Evolutionary conservation across 2,329 filamentous ascomycete species (phyloP).

Genomic region (Neobulgaria alba): DNA sequence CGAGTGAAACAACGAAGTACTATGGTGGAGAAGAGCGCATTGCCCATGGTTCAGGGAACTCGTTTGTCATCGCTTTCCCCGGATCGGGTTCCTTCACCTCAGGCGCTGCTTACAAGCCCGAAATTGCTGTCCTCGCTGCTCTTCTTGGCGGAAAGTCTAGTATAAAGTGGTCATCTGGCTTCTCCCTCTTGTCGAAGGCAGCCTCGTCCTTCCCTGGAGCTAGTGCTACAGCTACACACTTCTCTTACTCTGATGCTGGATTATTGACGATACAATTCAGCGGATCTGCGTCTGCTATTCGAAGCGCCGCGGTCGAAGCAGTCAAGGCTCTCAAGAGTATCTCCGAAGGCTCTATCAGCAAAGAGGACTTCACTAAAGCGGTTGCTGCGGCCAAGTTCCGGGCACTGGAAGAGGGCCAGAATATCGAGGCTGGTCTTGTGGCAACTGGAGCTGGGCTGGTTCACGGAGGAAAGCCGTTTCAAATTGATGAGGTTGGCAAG

Average conservation of each 20-base stretch:
- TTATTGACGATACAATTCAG: constrained; percentile 76
- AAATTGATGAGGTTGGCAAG: constrained; percentile 73
- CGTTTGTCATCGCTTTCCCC: constrained; percentile 85
- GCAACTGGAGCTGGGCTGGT: constrained; percentile 79
- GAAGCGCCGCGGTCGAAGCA: constrained; percentile 64
- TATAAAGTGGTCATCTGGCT: constrained; percentile 94
- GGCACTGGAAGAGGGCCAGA: constrained; percentile 74
- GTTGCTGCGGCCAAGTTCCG: constrained; percentile 90
- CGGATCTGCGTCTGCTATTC: constrained; percentile 65
- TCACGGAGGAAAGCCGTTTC: constrained; percentile 71
- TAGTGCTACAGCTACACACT: constrained; percentile 64
- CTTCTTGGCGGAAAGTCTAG: constrained; percentile 83
- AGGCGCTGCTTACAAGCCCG: constrained; percentile 72
- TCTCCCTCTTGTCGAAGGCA: constrained; percentile 81
- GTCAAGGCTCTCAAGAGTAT: constrained; percentile 78
- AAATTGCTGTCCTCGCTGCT: constrained; percentile 76
- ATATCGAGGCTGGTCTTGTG: constrained; percentile 67
- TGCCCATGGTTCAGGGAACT: constrained; percentile 66
- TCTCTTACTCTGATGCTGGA: constrained; percentile 88
- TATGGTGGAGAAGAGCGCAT: constrained; percentile 91
- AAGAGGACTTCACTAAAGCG: constrained; percentile 87
- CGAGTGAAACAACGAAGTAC: constrained; percentile 69
- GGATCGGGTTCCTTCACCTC: constrained; percentile 68
- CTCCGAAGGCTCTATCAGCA: constrained; percentile 63
- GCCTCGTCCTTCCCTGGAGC: constrained; percentile 57